Conservation (phyloP, 306 rosid species). For the Rubus parviflorus region DNA sequence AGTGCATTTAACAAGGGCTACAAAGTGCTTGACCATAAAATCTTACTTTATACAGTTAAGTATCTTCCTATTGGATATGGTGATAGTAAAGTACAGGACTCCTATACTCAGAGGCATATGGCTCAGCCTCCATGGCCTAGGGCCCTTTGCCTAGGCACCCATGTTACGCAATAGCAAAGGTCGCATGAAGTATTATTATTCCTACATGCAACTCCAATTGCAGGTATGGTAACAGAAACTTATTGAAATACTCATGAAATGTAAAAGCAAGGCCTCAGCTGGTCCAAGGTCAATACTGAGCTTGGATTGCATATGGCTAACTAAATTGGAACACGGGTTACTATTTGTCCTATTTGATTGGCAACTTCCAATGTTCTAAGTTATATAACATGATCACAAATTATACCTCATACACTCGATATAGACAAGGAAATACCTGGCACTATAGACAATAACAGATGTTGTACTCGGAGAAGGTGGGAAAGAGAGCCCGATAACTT, state of each 20-base stretch:
- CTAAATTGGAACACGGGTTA: not conserved
- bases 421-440: constrained; percentile 60
- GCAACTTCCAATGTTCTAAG: not conserved
- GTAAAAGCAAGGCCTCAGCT: not conserved
- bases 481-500: constrained; percentile 92
- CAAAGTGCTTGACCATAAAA: not conserved
- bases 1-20: not conserved
- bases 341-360: not conserved
- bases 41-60: not conserved
- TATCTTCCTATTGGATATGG: not conserved
- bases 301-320: not conserved
- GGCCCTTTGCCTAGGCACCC: not conserved
- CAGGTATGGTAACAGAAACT: not conserved
- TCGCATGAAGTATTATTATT: not conserved
- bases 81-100: not conserved
- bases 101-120: constrained; percentile 7
- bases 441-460: constrained; percentile 78
- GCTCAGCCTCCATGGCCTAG: not conserved
- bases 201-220: constrained; percentile 18
- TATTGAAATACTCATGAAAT: not conserved
- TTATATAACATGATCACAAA: not conserved
- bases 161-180: not conserved
- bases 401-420: not conserved
- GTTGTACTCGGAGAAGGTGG: constrained; percentile 64
- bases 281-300: not conserved